Conservation (phyloP, 176 grass and related monocot genomes). For the Panicum miliaceum region DNA sequence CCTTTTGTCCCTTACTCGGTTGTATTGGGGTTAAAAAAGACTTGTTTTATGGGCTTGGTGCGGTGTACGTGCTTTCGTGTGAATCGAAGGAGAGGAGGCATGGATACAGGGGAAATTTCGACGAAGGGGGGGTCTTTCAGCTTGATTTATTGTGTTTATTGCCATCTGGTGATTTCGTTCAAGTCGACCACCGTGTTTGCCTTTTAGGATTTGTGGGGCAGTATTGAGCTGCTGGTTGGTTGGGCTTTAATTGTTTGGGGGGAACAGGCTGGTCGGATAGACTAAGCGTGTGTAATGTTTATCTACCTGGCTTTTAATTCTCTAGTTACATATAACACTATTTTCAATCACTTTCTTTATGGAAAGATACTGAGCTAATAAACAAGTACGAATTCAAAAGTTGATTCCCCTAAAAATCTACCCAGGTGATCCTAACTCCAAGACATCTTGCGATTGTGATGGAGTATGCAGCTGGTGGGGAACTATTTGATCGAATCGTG, state of each 20-base stretch:
- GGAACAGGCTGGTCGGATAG: not conserved
- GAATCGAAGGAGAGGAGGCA: not conserved
- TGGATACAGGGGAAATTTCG: not conserved
- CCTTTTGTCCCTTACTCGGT: not conserved
- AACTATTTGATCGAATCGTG: constrained; percentile 71
- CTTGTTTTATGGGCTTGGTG: not conserved
- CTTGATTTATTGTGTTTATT: not conserved
- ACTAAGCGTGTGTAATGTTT: not conserved
- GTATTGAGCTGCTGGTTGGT: not conserved
- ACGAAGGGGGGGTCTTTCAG: not conserved
- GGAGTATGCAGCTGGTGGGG: constrained; percentile 75
- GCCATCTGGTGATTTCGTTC: constrained; percentile 1
- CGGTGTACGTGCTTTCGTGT: not conserved
- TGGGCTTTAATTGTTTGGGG: not conserved
- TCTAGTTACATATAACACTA: not conserved
- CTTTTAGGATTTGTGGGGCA: constrained; percentile 27
- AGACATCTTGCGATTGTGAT: constrained; percentile 80
- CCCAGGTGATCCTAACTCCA: constrained; percentile 69
- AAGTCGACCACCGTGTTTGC: not conserved
- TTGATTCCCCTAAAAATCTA: constrained; percentile 29
- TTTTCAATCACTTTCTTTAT: not conserved
- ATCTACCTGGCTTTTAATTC: not conserved
- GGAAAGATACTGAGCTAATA: not conserved
- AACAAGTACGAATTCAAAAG: not conserved
- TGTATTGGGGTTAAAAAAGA: not conserved